Evolutionary conservation across 2,329 filamentous ascomycete species (phyloP), one percentile per base, ranked within the genome.

Genomic region (Purpureocillium takamizusanense): DNA sequence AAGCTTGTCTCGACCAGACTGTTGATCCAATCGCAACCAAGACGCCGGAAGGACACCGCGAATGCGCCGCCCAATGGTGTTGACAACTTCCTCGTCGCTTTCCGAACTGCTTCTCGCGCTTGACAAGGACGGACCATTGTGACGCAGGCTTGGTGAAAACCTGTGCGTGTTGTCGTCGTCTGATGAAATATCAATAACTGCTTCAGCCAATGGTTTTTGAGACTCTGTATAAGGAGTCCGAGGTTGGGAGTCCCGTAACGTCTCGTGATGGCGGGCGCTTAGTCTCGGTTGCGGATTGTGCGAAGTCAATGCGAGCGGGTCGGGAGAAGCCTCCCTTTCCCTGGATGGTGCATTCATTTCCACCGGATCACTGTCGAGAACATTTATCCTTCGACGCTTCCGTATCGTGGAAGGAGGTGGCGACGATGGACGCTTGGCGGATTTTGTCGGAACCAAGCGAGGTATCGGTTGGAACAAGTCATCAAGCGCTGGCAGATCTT

Each of bases 1-100:
- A 28, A 48, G 50, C 39, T 56, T 62, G 41, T 52, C 49, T 13
- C 51, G 51, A 46, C 50, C 57, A 23, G 57, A 45, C 39, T 69
- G 61, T 41, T 74, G 69, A 49, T 81, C 75, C 17, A 83, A 54
- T 31, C 78, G 70, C 39, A 82, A 64, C 72, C 78, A 81, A 6
- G 78, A 83, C n/a, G 78, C 78, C 30, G 78, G 78, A 33, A 82
- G 64, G 7, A 82, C 77, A 16, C 78, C 77, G 38, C 67, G 67
- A 35, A 82, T 75, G 37, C 66, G 64, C 37, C 58, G 68, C 28
- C 62, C 61, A 40, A 63, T 59, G 15, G 50, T 53, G 18, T 63
- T 54, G n/a, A 59, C 60, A 11, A 60, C 50, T 17, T 72, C 65
- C 2, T 60, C 59, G 4, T 67, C 69, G 36, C 59, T 66, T 28